Evolutionary conservation across 2,329 filamentous ascomycete genomes (phyloP).

Genomic region (Cordyceps tenuipes): DNA sequence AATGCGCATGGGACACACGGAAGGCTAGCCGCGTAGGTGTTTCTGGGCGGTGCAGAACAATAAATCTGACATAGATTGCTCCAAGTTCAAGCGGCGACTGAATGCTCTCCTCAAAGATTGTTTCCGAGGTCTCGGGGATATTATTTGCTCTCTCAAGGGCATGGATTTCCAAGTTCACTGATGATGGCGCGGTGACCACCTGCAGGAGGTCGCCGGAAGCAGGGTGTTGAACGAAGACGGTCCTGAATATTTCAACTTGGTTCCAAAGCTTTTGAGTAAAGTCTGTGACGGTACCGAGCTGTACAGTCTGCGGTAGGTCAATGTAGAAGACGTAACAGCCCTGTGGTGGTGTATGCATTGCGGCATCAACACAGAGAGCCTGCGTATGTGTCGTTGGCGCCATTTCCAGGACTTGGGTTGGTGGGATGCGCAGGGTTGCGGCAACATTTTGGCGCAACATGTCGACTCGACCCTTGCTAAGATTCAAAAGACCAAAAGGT

Average conservation of each 20-base stretch:
- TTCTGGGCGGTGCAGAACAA: background rate
- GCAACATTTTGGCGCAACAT: background rate
- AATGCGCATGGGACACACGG: background rate
- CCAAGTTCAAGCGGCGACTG: background rate
- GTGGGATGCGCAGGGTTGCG: background rate
- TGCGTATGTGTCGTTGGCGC: background rate
- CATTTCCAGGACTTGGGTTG: background rate
- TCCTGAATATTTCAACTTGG: background rate
- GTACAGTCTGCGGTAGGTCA: background rate
- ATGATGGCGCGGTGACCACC: background rate
- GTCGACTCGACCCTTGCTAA: background rate
- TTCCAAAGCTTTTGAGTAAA: background rate
- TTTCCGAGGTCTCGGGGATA: background rate
- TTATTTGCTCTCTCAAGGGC: background rate
- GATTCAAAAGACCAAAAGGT: background rate
- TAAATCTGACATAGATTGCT: background rate
- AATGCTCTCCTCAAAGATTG: background rate
- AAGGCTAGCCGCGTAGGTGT: background rate
- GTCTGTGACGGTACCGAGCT: background rate
- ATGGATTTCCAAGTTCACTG: background rate
- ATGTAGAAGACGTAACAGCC: background rate
- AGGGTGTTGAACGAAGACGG: background rate
- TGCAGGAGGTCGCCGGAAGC: background rate
- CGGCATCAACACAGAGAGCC: background rate
- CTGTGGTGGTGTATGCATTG: background rate